Conservation (phyloP, 306 rosid genomes). For the Cicer cuneatum region DNA sequence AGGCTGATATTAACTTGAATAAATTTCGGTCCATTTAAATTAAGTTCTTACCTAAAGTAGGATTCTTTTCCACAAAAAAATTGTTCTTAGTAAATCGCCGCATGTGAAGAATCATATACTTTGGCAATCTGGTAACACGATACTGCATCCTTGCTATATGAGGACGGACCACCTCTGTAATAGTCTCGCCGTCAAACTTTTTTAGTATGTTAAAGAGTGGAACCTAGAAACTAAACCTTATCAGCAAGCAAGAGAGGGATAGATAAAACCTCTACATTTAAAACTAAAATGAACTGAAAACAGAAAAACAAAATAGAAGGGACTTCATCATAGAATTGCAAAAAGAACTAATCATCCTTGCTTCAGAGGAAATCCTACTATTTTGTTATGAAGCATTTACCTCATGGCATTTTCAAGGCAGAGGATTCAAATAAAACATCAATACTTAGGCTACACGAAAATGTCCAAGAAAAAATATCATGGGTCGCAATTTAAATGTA, state of each 20-base stretch:
- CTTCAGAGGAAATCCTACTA: not conserved
- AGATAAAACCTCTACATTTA: not conserved
- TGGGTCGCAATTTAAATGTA: not conserved
- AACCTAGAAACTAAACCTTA: constrained; percentile 62
- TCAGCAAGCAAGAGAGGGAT: constrained; percentile 34
- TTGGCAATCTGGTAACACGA: constrained; percentile 85
- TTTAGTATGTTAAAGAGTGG: constrained; percentile 92
- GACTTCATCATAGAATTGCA: constrained; percentile 6
- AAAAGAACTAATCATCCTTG: constrained; percentile 10
- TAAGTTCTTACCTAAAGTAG: constrained; percentile 72
- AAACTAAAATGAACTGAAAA: constrained; percentile 27
- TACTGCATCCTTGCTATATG: constrained; percentile 87
- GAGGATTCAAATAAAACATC: not conserved
- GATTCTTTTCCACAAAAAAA: constrained; percentile 97
- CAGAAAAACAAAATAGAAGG: not conserved
- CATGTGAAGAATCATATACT: constrained; percentile 87
- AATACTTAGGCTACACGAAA: not conserved
- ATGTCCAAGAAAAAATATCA: not conserved
- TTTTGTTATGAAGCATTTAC: not conserved
- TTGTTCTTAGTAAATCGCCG: constrained; percentile 94
- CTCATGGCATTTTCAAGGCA: not conserved
- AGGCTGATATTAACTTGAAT: constrained; percentile 23
- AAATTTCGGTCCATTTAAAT: constrained; percentile 13
- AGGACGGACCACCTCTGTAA: constrained; percentile 97
- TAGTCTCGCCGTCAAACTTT: constrained; percentile 93